Evolutionary conservation across 148 eudicot genomes (phyloP), one percentile per base, ranked within the genome.

Genomic region (Cornus controversa): DNA sequence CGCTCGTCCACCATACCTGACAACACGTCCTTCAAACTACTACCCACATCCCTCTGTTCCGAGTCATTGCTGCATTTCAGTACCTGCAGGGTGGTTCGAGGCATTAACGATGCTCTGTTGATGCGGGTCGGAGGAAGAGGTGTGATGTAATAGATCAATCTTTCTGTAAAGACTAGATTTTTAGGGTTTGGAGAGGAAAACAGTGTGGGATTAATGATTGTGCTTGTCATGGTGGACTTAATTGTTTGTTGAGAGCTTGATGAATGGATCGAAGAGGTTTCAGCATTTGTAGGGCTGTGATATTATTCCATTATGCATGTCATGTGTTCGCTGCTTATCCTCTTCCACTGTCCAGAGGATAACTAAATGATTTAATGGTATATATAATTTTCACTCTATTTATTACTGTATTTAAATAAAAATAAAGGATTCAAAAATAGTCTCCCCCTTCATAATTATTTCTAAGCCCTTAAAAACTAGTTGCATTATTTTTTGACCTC

Each of bases 1-100:
- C 82, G 84, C 53, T 89, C 80, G 72, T 86, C 97, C 65, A 95
- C 91, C 60, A 92, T 86, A 20, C 84, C 89, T 0, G 93, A 87
- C 53, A 94, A 36, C 8, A 79, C 67, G 22, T 82, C 83, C 85
- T 87, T 92, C 73, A 90, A 76, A 36, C 80, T 68, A 4, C 74
- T 82, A 31, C 67, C 71, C 75, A 66, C 23, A 76, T 67, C 16
- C 62, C 63, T 28, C 76, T 36, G 75, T 63, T 78, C 47, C n/a
- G 84, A 23, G 65, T 6, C 66, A 53, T 78, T 69, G 72, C 77
- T 68, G 90, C 90, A 87, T 76, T 85, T 86, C 5, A 77, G 74
- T 5, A 76, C 31, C 69, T 24, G 28, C 34, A 31, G 34, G 34
- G 34, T 31, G 31, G 73, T n/a, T 14, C 31, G 69, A 8, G 27